These are phyloP conservation scores for Exophiala phaeomuriformis DNA, from an alignment of 2,329 filamentous ascomycete genomes.

Conservation along the genomic window DNA sequence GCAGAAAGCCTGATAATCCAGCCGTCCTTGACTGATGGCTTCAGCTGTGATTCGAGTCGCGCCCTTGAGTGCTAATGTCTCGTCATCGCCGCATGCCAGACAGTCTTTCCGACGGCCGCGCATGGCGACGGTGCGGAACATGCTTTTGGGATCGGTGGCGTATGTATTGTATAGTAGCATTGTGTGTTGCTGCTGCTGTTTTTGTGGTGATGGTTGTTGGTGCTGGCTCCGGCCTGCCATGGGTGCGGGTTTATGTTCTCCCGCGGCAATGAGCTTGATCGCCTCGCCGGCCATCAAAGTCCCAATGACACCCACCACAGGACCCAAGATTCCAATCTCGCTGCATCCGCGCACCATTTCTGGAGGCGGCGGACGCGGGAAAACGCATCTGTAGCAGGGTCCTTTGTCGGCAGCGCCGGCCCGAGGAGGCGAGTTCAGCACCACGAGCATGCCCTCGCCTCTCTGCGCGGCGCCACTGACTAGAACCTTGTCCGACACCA, in stretches of 20 bases:
- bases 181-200: constrained; percentile 33
- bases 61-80: constrained; percentile 55
- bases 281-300: constrained; percentile 84
- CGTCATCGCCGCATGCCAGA: constrained; percentile 62
- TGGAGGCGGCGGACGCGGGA: constrained; percentile 76
- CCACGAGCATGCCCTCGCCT: constrained; percentile 81
- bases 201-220: constrained; percentile 5
- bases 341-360: constrained; percentile 79
- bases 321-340: constrained; percentile 85
- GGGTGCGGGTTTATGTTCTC: constrained; percentile 8
- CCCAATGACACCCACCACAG: constrained; percentile 89
- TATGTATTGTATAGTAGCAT: constrained; percentile 52
- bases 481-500: constrained; percentile 69
- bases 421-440: constrained; percentile 54
- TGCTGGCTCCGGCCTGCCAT: constrained; percentile 10
- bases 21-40: constrained; percentile 55
- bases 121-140: constrained; percentile 70
- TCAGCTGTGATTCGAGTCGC: constrained; percentile 56
- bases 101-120: constrained; percentile 63
- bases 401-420: constrained; percentile 45
- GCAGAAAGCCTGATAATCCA: constrained; percentile 85
- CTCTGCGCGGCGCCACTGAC: constrained; percentile 85
- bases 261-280: constrained; percentile 64
- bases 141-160: constrained; percentile 34
- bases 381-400: constrained; percentile 91